Conservation (phyloP, 805 yeast genomes). For the Saccharomycopsis synnaedendra region DNA sequence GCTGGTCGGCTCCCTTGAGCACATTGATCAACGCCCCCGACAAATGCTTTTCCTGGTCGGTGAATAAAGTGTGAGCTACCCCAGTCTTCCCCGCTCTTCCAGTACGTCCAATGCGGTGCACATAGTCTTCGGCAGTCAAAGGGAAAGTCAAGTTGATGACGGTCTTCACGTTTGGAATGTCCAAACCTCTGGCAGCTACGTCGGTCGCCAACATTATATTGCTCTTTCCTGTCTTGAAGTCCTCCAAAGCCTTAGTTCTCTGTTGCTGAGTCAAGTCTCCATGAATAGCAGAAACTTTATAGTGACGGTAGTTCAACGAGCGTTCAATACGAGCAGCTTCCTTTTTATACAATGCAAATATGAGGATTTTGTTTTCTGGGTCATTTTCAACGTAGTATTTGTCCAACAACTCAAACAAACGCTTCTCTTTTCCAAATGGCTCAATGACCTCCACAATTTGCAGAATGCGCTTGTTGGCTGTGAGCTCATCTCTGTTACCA, state of each 20-base stretch:
- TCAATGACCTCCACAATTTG: conserved; percentile 92
- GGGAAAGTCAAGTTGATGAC: conserved; percentile 96
- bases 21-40: conserved; percentile 92
- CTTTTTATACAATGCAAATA: conserved; percentile 91
- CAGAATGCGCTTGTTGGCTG: conserved; percentile 88
- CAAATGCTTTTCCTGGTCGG: conserved; percentile 92
- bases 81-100: conserved; percentile 97
- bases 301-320: conserved; percentile 60
- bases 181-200: conserved; percentile 96
- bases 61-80: conserved; percentile 87
- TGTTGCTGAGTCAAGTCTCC: conserved; percentile 92
- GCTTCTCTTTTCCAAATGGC: conserved; percentile 67
- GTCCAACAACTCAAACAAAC: conserved; percentile 56
- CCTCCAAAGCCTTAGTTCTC: conserved; percentile 76
- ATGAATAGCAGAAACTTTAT: conserved; percentile 82
- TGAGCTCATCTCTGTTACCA: conserved; percentile 88
- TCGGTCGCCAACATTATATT: conserved; percentile 87
- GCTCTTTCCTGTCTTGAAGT: conserved; percentile 72
- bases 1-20: conserved; percentile 86
- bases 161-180: conserved; percentile 92
- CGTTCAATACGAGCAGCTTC: conserved; percentile 90
- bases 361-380: conserved; percentile 69
- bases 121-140: conserved; percentile 90
- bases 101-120: conserved; percentile 95
- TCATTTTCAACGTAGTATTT: conserved; percentile 62